A percentile compares a stretch with the other conserved stretches of the same genome.
These are phyloP conservation scores for Blastobotrys terrestris DNA, from an alignment of 805 yeast genomes.

Conservation along the genomic window DNA sequence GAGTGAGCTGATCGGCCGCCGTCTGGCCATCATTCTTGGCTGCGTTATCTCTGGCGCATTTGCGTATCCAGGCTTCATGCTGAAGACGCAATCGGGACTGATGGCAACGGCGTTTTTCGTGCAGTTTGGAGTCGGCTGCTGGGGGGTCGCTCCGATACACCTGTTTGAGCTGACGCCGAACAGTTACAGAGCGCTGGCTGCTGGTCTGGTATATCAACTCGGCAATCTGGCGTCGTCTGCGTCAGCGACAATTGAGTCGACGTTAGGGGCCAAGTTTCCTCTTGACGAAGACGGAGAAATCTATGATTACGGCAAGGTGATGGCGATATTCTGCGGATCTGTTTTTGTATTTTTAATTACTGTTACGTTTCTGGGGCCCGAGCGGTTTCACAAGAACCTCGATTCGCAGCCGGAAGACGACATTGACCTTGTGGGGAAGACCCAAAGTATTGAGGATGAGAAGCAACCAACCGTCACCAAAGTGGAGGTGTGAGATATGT, in stretches of 20 bases:
- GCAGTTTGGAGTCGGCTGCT: constrained; percentile 61
- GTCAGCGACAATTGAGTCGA: constrained; percentile 63
- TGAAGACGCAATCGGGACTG: constrained; percentile 36
- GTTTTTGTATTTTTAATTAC: constrained; percentile 48
- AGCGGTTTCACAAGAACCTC: constrained; percentile 19
- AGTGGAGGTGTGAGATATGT: neutral
- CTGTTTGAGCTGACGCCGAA: constrained; percentile 62
- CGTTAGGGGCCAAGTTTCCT: constrained; percentile 53
- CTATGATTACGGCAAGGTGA: constrained; percentile 48
- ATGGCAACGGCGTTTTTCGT: constrained; percentile 56
- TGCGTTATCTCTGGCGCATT: constrained; percentile 50
- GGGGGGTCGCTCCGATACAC: constrained; percentile 66
- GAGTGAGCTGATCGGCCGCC: constrained; percentile 54
- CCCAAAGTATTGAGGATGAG: neutral
- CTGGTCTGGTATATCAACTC: constrained; percentile 61
- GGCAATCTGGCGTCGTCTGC: constrained; percentile 70
- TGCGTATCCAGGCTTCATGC: constrained; percentile 54
- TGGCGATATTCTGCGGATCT: constrained; percentile 40
- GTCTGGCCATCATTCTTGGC: constrained; percentile 47
- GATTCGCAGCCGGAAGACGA: neutral
- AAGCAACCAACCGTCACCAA: neutral
- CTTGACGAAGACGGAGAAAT: constrained; percentile 27
- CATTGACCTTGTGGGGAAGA: neutral
- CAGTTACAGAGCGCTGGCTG: constrained; percentile 52
- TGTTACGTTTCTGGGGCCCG: constrained; percentile 51